A percentile compares a stretch with the other conserved stretches of the same genome.
These are phyloP conservation scores for Nannochloropsis salina DNA, from an alignment of 108 stramenopile species.

Conservation along the genomic window DNA sequence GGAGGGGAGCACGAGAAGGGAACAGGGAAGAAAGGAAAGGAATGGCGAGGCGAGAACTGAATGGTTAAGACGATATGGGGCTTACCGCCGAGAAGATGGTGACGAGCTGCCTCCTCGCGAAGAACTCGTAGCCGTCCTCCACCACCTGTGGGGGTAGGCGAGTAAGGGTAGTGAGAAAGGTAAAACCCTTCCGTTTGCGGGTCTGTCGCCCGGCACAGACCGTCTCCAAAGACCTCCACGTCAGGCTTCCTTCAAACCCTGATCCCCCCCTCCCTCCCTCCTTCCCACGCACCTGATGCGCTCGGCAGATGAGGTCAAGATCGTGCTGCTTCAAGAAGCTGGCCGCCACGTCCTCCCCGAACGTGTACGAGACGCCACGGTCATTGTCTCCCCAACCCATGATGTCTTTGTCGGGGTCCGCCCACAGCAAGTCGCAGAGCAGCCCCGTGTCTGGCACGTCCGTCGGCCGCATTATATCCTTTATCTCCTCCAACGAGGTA, in stretches of 20 bases:
- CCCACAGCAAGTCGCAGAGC: conserved; percentile 97
- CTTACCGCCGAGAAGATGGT: conserved; percentile 84
- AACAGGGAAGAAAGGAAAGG: background rate
- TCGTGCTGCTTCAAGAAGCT: conserved; percentile 94
- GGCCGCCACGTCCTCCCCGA: conserved; percentile 98
- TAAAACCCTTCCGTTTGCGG: background rate
- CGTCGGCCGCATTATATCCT: conserved; percentile 53
- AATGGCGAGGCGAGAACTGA: background rate
- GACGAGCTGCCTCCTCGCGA: conserved; percentile 94
- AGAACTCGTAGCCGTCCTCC: conserved; percentile 99
- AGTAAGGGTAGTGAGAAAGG: background rate
- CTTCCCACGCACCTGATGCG: conserved; percentile 80
- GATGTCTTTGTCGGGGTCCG: conserved; percentile 98
- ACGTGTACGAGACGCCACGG: conserved; percentile 95
- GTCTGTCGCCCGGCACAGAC: background rate
- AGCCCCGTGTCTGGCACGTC: conserved; percentile 99
- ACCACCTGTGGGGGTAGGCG: conserved; percentile 75
- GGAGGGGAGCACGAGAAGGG: background rate
- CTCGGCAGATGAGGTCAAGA: conserved; percentile 97
- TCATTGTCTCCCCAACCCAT: conserved; percentile 99
- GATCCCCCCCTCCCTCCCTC: background rate
- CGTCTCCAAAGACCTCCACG: background rate
- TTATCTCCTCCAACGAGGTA: conserved; percentile 87
- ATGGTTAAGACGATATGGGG: background rate
- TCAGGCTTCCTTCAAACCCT: too few species aligned